Percentiles rank a stretch among this genome's conserved stretches.
phyloP scores from a whole-genome alignment of 805 yeast genomes.

The Schwanniomyces polymorphus region DNA sequence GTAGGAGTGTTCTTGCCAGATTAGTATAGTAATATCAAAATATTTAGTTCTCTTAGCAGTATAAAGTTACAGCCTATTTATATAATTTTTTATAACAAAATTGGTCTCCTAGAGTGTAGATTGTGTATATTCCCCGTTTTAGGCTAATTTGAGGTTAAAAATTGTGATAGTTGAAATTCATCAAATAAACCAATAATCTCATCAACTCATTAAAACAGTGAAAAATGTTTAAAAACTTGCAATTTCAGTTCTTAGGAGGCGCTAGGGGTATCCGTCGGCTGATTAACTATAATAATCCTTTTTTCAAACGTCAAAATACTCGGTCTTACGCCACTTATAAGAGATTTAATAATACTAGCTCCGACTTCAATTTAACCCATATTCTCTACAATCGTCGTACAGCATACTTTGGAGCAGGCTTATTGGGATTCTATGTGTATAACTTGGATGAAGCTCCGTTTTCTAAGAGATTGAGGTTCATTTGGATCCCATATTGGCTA shows the following conservation, averaged over 20 bases:
- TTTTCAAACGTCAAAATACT: neutral
- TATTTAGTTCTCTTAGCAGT: neutral
- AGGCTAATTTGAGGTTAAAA: too few species aligned
- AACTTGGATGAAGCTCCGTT: conserved; percentile 80
- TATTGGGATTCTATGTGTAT: conserved; percentile 23
- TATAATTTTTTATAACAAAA: neutral
- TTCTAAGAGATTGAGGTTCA: conserved; percentile 67
- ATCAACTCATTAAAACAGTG: too few species aligned
- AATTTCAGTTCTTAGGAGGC: neutral
- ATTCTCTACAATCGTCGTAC: conserved; percentile 23
- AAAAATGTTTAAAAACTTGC: neutral
- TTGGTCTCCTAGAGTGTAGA: neutral
- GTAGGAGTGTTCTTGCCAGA: neutral
- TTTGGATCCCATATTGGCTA: conserved; percentile 66
- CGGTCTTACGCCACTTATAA: conserved; percentile 37
- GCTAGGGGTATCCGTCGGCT: neutral
- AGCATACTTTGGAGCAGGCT: conserved; percentile 33
- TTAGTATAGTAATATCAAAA: neutral
- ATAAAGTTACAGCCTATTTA: neutral
- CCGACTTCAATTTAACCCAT: conserved; percentile 5
- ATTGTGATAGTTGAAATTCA: too few species aligned
- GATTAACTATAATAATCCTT: neutral
- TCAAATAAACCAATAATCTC: too few species aligned
- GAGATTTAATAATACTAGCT: conserved; percentile 26
- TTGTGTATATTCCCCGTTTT: neutral